These are phyloP conservation scores for Gossypium aridum DNA, from an alignment of 441 rosid species.

Conservation along the genomic window DNA sequence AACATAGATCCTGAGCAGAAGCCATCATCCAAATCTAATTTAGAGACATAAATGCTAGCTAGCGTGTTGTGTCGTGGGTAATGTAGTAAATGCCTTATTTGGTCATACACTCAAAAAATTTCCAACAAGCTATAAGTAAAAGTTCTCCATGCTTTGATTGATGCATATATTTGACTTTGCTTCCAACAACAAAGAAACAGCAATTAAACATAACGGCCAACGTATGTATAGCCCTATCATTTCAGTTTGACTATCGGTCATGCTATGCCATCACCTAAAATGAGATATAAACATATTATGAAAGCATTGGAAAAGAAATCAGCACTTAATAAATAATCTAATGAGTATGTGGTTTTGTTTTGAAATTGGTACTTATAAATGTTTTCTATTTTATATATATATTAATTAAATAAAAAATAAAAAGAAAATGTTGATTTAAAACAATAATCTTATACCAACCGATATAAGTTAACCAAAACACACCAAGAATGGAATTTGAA, in stretches of 20 bases:
- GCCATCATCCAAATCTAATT: constrained; percentile 48
- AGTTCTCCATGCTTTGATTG: constrained; percentile 26
- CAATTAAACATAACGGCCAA: constrained; percentile 12
- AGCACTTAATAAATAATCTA: no score
- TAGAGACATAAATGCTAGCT: constrained; percentile 55
- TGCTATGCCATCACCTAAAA: background rate
- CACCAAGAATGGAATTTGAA: no score
- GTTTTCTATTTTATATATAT: no score
- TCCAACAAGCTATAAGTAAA: constrained; percentile 19
- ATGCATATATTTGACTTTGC: constrained; percentile 30
- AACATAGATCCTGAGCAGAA: constrained; percentile 53
- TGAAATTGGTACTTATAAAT: no score
- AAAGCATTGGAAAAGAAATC: no score
- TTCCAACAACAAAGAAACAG: constrained; percentile 8
- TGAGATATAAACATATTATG: no score
- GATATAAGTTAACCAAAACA: no score
- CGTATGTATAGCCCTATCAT: background rate
- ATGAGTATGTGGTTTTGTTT: no score
- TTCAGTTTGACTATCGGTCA: background rate
- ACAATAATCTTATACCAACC: no score
- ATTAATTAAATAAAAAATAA: no score
- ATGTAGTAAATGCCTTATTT: constrained; percentile 43
- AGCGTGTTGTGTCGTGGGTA: constrained; percentile 28
- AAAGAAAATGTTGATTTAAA: no score
- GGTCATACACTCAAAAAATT: constrained; percentile 35